Percentiles rank a stretch among this genome's conserved stretches.
phyloP scores from a whole-genome alignment of 768 basidiomycete genomes.

The Lactifluus volemus region DNA sequence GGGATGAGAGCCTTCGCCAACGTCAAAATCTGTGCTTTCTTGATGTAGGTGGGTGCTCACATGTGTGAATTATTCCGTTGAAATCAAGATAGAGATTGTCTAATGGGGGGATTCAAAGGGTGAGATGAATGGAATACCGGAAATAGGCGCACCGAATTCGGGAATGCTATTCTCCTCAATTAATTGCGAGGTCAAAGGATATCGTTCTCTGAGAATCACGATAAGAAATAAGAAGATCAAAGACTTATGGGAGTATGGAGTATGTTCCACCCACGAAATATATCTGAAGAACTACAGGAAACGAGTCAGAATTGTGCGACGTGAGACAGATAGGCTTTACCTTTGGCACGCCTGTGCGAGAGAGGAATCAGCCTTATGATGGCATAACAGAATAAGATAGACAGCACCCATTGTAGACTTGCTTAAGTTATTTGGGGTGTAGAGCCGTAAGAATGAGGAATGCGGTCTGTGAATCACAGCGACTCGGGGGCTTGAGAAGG shows the following conservation, averaged over 20 bases:
- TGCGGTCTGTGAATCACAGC: background rate
- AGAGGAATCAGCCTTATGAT: background rate
- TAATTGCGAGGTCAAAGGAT: constrained; percentile 94
- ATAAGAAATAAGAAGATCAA: constrained; percentile 5
- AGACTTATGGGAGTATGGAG: background rate
- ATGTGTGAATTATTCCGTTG: constrained; percentile 88
- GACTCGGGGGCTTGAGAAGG: background rate
- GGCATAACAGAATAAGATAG: background rate
- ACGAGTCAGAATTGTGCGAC: background rate
- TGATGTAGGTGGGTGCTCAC: constrained; percentile 26
- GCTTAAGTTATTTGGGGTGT: background rate
- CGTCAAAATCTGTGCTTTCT: background rate
- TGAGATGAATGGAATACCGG: background rate
- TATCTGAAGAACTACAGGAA: constrained; percentile 83
- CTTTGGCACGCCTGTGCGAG: constrained; percentile 39
- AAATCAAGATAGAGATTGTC: constrained; percentile 93
- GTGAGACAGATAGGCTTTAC: constrained; percentile 21
- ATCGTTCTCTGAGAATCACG: constrained; percentile 64
- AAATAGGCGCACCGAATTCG: constrained; percentile 68
- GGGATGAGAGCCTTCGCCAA: constrained; percentile 71
- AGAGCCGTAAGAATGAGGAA: background rate
- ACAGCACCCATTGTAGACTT: constrained; percentile 15
- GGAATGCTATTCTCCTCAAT: constrained; percentile 99
- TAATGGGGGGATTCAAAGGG: constrained; percentile 25
- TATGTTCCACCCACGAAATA: constrained; percentile 58